These are phyloP conservation scores for Paecilomyces variotii DNA, from an alignment of 2,329 filamentous ascomycete genomes.

Conservation along the genomic window DNA sequence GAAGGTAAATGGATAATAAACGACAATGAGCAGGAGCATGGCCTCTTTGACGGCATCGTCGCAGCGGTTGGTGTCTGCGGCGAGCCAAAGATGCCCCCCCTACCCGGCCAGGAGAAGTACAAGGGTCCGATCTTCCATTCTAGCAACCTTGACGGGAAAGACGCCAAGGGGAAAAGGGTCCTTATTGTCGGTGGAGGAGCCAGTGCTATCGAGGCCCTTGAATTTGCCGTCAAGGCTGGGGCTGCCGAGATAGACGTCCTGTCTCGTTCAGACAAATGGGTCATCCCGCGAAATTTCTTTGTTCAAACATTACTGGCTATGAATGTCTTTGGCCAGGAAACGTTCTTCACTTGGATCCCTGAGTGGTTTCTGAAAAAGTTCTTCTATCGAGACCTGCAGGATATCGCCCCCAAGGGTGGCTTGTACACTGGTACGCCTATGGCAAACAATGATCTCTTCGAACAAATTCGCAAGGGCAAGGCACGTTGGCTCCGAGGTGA, in stretches of 20 bases:
- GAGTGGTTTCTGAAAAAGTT: slow-evolving; percentile 66
- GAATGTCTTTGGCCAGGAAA: slow-evolving; percentile 75
- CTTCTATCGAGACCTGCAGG: slow-evolving; percentile 74
- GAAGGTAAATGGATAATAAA: slow-evolving; percentile 59
- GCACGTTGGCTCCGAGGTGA: slow-evolving; percentile 78
- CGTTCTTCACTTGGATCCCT: slow-evolving; percentile 66
- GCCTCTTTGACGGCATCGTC: slow-evolving; percentile 70
- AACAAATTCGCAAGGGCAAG: slow-evolving; percentile 62
- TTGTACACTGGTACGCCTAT: slow-evolving; percentile 81
- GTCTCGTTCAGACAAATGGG: slow-evolving; percentile 70
- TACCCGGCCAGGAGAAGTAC: slow-evolving; percentile 65
- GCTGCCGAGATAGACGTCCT: slow-evolving; percentile 65
- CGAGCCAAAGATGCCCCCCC: slow-evolving; percentile 62
- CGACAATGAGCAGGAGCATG: slow-evolving; percentile 58
- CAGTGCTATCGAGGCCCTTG: slow-evolving; percentile 72
- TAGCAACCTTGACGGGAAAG: slow-evolving; percentile 62
- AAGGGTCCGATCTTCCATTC: slow-evolving; percentile 68
- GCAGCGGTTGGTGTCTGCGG: slow-evolving; percentile 75
- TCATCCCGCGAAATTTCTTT: slow-evolving; percentile 71
- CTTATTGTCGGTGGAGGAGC: slow-evolving; percentile 72
- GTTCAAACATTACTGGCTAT: slow-evolving; percentile 65
- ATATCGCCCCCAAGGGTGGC: slow-evolving; percentile 64
- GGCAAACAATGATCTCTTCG: slow-evolving; percentile 76
- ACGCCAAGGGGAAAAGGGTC: slow-evolving; percentile 66
- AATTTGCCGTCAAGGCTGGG: slow-evolving; percentile 62